Conservation (phyloP, 768 basidiomycete species). For the Mycena albidolilacea region DNA sequence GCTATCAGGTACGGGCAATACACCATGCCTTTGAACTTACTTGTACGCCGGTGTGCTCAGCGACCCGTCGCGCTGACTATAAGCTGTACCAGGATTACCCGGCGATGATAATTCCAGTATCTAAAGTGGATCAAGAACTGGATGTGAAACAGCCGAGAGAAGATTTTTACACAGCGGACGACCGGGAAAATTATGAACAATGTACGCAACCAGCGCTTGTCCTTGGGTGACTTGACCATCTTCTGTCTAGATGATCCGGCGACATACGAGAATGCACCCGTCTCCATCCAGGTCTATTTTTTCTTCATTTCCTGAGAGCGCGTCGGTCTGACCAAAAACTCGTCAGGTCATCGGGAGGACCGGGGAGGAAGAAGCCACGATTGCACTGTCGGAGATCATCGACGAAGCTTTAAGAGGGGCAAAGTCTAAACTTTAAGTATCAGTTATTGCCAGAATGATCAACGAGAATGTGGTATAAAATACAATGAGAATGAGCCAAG, state of each 20-base stretch:
- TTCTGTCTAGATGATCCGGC: slow-evolving; percentile 27
- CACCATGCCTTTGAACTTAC: slow-evolving; percentile 27
- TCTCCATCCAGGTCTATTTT: slow-evolving; percentile 56
- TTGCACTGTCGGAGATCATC: slow-evolving; percentile 78
- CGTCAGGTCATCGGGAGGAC: slow-evolving; percentile 74
- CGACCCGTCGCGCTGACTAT: slow-evolving; percentile 6
- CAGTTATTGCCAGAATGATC: slow-evolving; percentile 3
- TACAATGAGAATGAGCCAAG: slow-evolving; percentile 34
- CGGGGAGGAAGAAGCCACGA: slow-evolving; percentile 82
- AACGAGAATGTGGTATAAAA: slow-evolving; percentile 36
- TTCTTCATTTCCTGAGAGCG: not conserved
- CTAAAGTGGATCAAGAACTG: slow-evolving; percentile 66
- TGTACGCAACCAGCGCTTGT: slow-evolving; percentile 19
- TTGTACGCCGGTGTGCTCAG: slow-evolving; percentile 50
- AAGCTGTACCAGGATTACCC: not conserved
- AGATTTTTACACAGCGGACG: slow-evolving; percentile 63
- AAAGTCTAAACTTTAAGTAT: not conserved
- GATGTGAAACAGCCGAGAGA: slow-evolving; percentile 64
- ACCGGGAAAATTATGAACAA: slow-evolving; percentile 57
- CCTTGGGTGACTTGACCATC: not conserved
- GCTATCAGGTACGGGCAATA: slow-evolving; percentile 9
- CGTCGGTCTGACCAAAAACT: not conserved
- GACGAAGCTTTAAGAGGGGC: slow-evolving; percentile 62
- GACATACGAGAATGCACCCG: slow-evolving; percentile 63
- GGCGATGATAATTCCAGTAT: slow-evolving; percentile 74